Evolutionary conservation across 352 stramenopile genomes (phyloP), one percentile per base, ranked within the genome.

Genomic region (Aphanomyces euteiches): DNA sequence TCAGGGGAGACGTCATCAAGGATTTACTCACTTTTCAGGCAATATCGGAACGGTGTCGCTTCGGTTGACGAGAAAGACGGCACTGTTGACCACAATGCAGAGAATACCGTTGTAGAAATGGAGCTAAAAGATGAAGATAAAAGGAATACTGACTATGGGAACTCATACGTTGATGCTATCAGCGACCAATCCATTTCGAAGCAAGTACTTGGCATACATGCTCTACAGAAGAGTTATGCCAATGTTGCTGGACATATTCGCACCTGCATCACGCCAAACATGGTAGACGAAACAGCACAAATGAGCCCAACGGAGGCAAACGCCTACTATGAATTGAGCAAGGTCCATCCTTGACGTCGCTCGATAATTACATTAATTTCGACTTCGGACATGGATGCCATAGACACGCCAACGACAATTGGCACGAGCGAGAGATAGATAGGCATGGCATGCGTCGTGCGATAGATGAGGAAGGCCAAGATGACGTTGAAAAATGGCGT

Each of bases 401-500:
- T 74, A 43, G 91, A 73, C 57, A 95, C 87, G 12, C 87, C 87
- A 57, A 90, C 76, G 19, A 95, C 87, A 57, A 95, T 95, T 17
- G 87, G 87, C 19, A 91, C 60, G 10, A 95, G 82, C 65, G 80
- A 85, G n/a, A 89, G 69, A 75, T 93, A 95, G 66, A 87, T 92
- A 21, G 81, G 72, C 34, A 78, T 39, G 7, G 85, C 83, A 72
- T 93, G 92, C 72, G 78, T 88, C 57, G 85, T 90, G 56, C 78
- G 76, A 69, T 95, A 95, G 60, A 80, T 79, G 7, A 81, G 7
- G 69, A 84, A 95, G 19, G 87, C 84, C 64, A 95, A 71, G 54
- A 93, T 78, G 15, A 95, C 87, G 71, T 95, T 95, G 74, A 95
- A 95, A 41, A 95, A 85, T 19, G 87, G 87, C 72, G 92, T 87